Base-by-base conservation (phyloP, 169 alveolate genomes). In the Sarcocystis neurona region DNA sequence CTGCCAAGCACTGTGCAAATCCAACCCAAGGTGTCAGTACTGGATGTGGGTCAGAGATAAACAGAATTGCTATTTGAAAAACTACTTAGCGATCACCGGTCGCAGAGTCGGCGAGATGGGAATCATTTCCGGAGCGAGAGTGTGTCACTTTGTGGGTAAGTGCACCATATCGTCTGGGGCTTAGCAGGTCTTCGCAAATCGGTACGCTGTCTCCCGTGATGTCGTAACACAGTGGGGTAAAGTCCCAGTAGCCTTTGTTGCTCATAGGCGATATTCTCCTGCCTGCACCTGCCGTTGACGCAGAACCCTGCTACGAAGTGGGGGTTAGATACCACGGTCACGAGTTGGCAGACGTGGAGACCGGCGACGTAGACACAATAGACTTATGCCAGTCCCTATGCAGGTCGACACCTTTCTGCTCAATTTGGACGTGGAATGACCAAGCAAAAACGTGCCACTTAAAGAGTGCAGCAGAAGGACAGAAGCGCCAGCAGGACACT, bases 41-140 rank as follows among this genome's bases (percentile, higher is more conserved):
- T 77, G 85, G 85, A 77, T 68, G 10, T 77, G 68, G 70, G 85
- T 77, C 15, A 77, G 53, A 30, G 58, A 44, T 43, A 77, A 15
- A 18, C 23, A 44, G 43, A 47, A 20, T 46, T 77, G 85, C 43
- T 77, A 77, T 46, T 46, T 77, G 41, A 77, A 77, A 44, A n/a
- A 63, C 75, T 10, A n/a, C 39, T 15, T 39, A 20, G 75, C 75
- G 12, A 8, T 63, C 0, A 39, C 34, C 5, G 75, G 75, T 3
- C 43, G 43, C 3, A 30, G 32, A 23, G 43, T 18, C 34, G 88
- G 77, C 20, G 41, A 43, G 50, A 37, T 77, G 6, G 88, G 88
- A 30, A 80, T 34, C 58, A 39, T 32, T 5, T 80, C 88, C 6
- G 88, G 88, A 10, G 78, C 88, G 44, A 44, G 48, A 32, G 58